Evolutionary conservation across 192 early-diverging fungal genomes (phyloP), one percentile per base, ranked within the genome.

Genomic region (Coemansia sp.): DNA sequence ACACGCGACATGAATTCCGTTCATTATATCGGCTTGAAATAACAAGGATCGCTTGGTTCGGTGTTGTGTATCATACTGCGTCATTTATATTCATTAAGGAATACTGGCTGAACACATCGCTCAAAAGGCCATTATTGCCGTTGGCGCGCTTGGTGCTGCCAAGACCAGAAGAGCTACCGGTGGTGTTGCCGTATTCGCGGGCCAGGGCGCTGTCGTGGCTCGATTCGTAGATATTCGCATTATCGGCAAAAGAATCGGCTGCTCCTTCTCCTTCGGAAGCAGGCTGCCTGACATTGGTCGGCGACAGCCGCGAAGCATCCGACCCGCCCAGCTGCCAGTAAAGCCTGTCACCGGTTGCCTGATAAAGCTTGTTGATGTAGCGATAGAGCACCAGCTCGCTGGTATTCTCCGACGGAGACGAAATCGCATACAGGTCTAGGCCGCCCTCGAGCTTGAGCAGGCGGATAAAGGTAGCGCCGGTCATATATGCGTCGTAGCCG

Each of bases 401-500:
- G 59, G 52, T 47, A 24, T 61, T 34, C 45, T 54, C 59, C 23
- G 19, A 28, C 24, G 34, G 45, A 6, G 52, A 56, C 23, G 49
- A 7, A 23, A 30, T 58, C 0, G 58, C 51, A 27, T 61, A 36
- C 50, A 67, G 58, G 35, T 64, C 24, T 23, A 71, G 60, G 39
- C 66, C 69, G 52, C 73, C 67, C 18, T 63, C 75, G 6, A 74
- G 78, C 10, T 80, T 64, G 35, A 77, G 68, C 68, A 95, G 83
- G 2, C 87, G 83, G 23, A 92, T 72, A 66, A 91, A 95, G 0
- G 86, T 78, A 19, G 86, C 81, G 8, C 95, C 95, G 4, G 95
- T 98, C 55, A 89, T 85, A 69, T 90, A 94, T 0, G 93, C 92
- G 72, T 98, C 95, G 65, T 87, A 98, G 3, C 90, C 95, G 13